Base-by-base conservation (phyloP, 495 filamentous ascomycete species). In the Penicillium coffeae region DNA sequence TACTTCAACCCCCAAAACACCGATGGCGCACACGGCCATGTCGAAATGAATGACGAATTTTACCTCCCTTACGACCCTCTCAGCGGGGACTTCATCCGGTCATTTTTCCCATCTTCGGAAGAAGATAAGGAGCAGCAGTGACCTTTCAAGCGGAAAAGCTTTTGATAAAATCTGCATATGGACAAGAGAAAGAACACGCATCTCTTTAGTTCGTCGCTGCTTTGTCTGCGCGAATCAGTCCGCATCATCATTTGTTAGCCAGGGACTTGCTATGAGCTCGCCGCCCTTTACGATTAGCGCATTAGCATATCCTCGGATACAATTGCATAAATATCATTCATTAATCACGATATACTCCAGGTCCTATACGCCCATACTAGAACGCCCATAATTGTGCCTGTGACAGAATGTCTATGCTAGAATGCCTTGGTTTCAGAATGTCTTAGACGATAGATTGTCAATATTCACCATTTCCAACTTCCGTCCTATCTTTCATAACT, bases 31-130 rank as follows among this genome's bases (percentile, higher is more conserved):
- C 37, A 50, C 13, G 51, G 39, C 0, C 14, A 42, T 13, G 9
- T 38, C 16, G 46, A 53, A 25, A 50, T 58, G n/a, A 40, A 45
- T 21, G 49, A 48, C 8, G 67, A 73, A 43, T 50, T 54, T 0
- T 67, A 70, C 34, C 70, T 73, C 49, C 70, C 72, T 2, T 70
- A 72, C 41, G 72, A 73, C 34, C 72, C 72, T 1, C 66, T 75
- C 38, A 64, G 60, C 43, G 67, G 63, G 8, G 69, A 73, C 19
- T 75, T 75, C 19, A 67, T 75, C 41, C 56, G 67, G 15, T 70
- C 70, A n/a, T 69, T 75, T 47, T 73, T 75, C 48, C 67, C 70
- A 5, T 54, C 50, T 9, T 50, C 48, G 18, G 52, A 56, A 30
- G 48, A 52, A 38, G 42, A 47, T 16, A 51, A 16, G 18, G 21